Conservation (phyloP, 352 stramenopile genomes). For the Globisporangium rhizosaccharum region DNA sequence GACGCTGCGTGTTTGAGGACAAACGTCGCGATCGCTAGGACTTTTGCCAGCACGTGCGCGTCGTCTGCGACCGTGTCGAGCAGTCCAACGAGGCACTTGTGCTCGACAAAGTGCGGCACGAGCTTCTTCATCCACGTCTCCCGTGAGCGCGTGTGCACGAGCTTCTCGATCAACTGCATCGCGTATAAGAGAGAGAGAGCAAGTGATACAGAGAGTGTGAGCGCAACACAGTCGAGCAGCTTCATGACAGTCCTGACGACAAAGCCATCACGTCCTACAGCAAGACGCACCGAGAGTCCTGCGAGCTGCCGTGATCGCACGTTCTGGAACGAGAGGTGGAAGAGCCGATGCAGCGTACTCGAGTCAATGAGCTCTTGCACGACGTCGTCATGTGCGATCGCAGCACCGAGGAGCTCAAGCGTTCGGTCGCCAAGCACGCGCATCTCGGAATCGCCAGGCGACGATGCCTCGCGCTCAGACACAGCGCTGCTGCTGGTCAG, state of each 20-base stretch:
- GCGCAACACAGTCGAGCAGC: not conserved
- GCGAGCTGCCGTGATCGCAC: conserved; percentile 10
- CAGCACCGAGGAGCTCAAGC: conserved; percentile 22
- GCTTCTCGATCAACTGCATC: conserved; percentile 20
- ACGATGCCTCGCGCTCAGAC: not conserved
- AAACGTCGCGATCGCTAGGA: conserved; percentile 15
- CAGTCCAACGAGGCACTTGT: conserved; percentile 21
- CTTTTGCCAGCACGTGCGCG: conserved; percentile 17
- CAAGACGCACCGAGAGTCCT: conserved; percentile 15
- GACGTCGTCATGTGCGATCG: conserved; percentile 31
- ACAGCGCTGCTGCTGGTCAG: not conserved
- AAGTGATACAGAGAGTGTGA: not conserved
- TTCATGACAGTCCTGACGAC: not conserved
- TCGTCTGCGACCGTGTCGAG: conserved; percentile 11
- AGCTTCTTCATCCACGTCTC: conserved; percentile 15
- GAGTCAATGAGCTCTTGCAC: conserved; percentile 44
- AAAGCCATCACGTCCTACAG: not conserved
- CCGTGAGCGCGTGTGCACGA: conserved; percentile 16
- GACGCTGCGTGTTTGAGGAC: conserved; percentile 12
- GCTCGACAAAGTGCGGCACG: conserved; percentile 21
- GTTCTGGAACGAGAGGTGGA: conserved; percentile 28
- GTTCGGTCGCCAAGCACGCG: conserved; percentile 17
- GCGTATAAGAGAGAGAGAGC: not conserved
- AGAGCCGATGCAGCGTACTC: conserved; percentile 47
- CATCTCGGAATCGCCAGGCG: not conserved